Evolutionary conservation across 1,284 basidiomycete species (phyloP).

Genomic region (Leccinum subfulvum): DNA sequence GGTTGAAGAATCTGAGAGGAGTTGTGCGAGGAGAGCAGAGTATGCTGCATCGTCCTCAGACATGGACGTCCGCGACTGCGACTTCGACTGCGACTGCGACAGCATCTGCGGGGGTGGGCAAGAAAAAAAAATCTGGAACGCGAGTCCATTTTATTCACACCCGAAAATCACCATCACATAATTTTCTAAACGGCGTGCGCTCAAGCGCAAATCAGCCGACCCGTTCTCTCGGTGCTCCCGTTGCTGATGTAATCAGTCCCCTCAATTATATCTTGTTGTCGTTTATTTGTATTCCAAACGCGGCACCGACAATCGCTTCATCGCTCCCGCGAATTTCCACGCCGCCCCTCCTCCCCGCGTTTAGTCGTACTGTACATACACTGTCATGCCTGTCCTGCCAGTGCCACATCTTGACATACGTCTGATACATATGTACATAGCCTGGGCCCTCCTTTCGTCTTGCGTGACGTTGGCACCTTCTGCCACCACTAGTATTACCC

Average conservation of each 20-base stretch:
- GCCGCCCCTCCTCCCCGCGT: background rate
- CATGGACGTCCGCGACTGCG: slow-evolving; percentile 14
- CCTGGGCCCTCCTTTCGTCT: background rate
- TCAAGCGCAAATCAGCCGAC: slow-evolving; percentile 19
- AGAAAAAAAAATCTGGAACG: background rate
- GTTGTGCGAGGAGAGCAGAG: slow-evolving; percentile 28
- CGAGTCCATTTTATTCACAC: slow-evolving; percentile 17
- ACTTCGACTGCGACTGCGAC: background rate
- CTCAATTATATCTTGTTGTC: background rate
- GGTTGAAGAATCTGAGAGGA: slow-evolving; percentile 24
- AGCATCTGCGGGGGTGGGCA: slow-evolving; percentile 9
- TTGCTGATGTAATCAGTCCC: slow-evolving; percentile 8
- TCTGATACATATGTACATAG: background rate
- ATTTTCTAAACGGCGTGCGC: slow-evolving; percentile 11
- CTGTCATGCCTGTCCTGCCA: background rate
- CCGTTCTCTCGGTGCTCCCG: slow-evolving; percentile 11
- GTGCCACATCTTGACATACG: slow-evolving; percentile 2
- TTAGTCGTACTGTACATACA: background rate
- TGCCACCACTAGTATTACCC: background rate
- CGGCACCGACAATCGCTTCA: background rate
- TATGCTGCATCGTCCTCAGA: slow-evolving; percentile 33
- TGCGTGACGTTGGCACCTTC: slow-evolving; percentile 1
- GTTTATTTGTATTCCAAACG: background rate
- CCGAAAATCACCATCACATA: slow-evolving; percentile 8
- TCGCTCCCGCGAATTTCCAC: background rate